Evolutionary conservation across 139 green algal species (phyloP), one percentile per base, ranked within the genome.

Genomic region (Astrephomene gubernaculifera): DNA sequence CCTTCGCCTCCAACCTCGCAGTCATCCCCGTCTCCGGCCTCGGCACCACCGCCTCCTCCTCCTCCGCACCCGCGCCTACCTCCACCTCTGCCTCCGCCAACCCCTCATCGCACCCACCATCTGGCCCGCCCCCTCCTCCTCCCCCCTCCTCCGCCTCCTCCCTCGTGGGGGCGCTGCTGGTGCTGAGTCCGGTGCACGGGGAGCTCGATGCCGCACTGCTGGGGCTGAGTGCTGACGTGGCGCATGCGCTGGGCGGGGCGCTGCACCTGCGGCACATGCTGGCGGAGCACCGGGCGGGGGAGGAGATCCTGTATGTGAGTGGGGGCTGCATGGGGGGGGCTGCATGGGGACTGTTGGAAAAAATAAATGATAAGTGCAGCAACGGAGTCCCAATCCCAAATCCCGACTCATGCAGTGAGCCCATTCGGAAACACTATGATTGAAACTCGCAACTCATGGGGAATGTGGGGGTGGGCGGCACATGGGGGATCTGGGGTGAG

Each of bases 221-320:
- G 27, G 24, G 3, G 35, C 49, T 86, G 44, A 76, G 7, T 4
- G 79, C 79, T 1, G 79, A 86, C 45, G 65, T 86, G 65, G 79
- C 79, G 49, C 33, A 53, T 2, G 64, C 79, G 49, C 49, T 86
- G 45, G 79, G 79, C 10, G 65, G 79, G 33, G 79, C 79, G 31
- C 79, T 85, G 79, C 64, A 85, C 65, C 79, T 85, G 61, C 41
- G 79, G 2, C 79, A 85, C 79, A 45, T 78, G 65, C 79, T 86
- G 24, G 79, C 64, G 0, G 79, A 78, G 49, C 54, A 79, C 64
- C 65, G 79, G 4, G 79, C 79, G 33, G 79, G 79, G 27, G 79
- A 85, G 79, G 31, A 63, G 44, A 85, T 85, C 43, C 60, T 83
- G 6, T 83, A 83, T 33, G 74, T 82, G 74, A 57, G 71, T 64